phyloP scores from a whole-genome alignment of 805 yeast species.

The Brettanomyces bruxellensis region DNA sequence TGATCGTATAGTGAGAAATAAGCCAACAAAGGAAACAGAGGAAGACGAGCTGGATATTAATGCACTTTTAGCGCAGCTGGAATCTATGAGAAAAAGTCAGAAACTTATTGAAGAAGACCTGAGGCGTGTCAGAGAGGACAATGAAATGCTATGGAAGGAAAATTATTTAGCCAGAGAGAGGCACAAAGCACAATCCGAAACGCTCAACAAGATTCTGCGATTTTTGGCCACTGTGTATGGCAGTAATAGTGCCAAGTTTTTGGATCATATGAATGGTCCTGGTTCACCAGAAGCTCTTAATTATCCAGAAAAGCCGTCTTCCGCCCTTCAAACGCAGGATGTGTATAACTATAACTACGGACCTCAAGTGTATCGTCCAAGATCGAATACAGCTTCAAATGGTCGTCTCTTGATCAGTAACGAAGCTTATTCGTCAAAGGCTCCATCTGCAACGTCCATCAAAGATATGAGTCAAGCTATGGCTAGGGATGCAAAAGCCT shows the following conservation, averaged over 20 bases:
- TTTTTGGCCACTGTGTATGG: slow-evolving; percentile 82
- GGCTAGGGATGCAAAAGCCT: slow-evolving; percentile 9
- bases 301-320: neutral
- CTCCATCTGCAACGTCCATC: neutral
- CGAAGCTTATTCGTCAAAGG: slow-evolving; percentile 13
- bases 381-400: slow-evolving; percentile 3
- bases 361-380: neutral
- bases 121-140: slow-evolving; percentile 74
- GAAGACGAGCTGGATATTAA: slow-evolving; percentile 38
- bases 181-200: slow-evolving; percentile 77
- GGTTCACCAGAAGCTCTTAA: neutral
- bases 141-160: slow-evolving; percentile 87
- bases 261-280: slow-evolving; percentile 12
- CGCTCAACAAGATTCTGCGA: slow-evolving; percentile 77
- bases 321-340: neutral
- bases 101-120: slow-evolving; percentile 76
- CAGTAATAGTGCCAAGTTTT: slow-evolving; percentile 37
- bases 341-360: neutral
- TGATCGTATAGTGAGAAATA: slow-evolving; percentile 77
- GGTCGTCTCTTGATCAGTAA: slow-evolving; percentile 21
- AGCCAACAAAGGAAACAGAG: slow-evolving; percentile 32
- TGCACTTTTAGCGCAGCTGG: slow-evolving; percentile 60
- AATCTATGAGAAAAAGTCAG: slow-evolving; percentile 70
- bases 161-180: slow-evolving; percentile 75
- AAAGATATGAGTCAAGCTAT: slow-evolving; percentile 1